A percentile compares a stretch with the other conserved stretches of the same genome.
phyloP scores from a whole-genome alignment of 345 rosid genomes.

The Orychophragmus violaceus region DNA sequence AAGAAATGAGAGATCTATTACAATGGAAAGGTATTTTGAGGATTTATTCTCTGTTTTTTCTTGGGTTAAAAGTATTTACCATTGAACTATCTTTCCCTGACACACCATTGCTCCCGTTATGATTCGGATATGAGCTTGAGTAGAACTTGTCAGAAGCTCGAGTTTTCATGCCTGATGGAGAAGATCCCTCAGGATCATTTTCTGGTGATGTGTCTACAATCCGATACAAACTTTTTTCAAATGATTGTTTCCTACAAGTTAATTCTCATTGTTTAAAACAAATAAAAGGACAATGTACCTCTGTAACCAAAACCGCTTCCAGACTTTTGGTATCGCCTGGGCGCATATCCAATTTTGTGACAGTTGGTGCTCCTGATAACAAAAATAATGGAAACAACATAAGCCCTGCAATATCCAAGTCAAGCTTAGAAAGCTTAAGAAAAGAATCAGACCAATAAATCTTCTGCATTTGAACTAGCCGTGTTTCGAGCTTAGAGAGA shows the following conservation, averaged over 20 bases:
- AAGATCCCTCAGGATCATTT: slow-evolving; percentile 13
- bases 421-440: not conserved
- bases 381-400: slow-evolving; percentile 6
- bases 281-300: slow-evolving; percentile 34
- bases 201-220: slow-evolving; percentile 48
- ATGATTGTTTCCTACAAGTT: slow-evolving; percentile 9
- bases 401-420: slow-evolving; percentile 6
- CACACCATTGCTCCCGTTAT: slow-evolving; percentile 22
- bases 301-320: slow-evolving; percentile 23
- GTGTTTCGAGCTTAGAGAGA: slow-evolving; percentile 75
- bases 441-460: slow-evolving; percentile 55
- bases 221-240: slow-evolving; percentile 13
- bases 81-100: slow-evolving; percentile 29
- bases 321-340: slow-evolving; percentile 41
- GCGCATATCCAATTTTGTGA: slow-evolving; percentile 80
- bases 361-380: slow-evolving; percentile 48
- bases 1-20: not conserved
- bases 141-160: slow-evolving; percentile 34
- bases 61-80: slow-evolving; percentile 14
- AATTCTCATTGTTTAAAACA: not conserved
- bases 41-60: slow-evolving; percentile 5
- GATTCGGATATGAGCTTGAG: slow-evolving; percentile 26
- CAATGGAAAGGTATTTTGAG: not conserved
- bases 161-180: slow-evolving; percentile 29
- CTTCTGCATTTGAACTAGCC: slow-evolving; percentile 80